These are phyloP conservation scores for Auricularia heimuer DNA, from an alignment of 768 basidiomycete genomes.

Conservation along the genomic window DNA sequence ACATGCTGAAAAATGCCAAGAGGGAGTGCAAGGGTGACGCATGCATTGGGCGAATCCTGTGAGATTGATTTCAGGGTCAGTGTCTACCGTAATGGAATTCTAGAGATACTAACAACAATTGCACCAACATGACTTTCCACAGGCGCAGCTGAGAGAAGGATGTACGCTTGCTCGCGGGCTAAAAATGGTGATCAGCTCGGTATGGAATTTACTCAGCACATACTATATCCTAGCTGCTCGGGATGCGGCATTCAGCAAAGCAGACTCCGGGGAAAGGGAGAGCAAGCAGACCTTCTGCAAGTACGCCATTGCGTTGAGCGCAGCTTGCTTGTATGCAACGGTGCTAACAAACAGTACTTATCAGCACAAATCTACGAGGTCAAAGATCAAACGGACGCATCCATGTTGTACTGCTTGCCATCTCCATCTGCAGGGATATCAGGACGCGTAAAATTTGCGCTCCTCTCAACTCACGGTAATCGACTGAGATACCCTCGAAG, in stretches of 20 bases:
- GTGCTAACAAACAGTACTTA: constrained; percentile 29
- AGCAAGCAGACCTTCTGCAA: constrained; percentile 43
- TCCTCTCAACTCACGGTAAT: constrained; percentile 36
- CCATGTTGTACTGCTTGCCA: constrained; percentile 70
- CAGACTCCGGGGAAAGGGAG: not conserved
- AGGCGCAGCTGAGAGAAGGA: constrained; percentile 59
- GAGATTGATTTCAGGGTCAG: too few relatives aligned
- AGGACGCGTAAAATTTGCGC: not conserved
- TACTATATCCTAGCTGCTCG: constrained; percentile 61
- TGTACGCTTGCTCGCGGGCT: constrained; percentile 73
- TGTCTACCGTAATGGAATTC: not conserved
- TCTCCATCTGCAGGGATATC: constrained; percentile 42
- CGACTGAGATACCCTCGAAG: constrained; percentile 68
- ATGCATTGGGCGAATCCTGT: constrained; percentile 69
- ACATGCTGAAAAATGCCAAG: constrained; percentile 72
- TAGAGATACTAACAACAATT: constrained; percentile 43
- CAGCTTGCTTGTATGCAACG: constrained; percentile 73
- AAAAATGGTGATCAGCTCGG: not conserved
- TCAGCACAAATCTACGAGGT: not conserved
- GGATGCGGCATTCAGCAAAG: not conserved
- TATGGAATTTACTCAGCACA: constrained; percentile 15
- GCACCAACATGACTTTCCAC: constrained; percentile 64
- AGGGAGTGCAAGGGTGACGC: constrained; percentile 63
- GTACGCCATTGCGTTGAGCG: constrained; percentile 65
- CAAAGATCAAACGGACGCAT: constrained; percentile 37